Conservation (phyloP, 2,329 filamentous ascomycete genomes). For the Aspergillus melleus region DNA sequence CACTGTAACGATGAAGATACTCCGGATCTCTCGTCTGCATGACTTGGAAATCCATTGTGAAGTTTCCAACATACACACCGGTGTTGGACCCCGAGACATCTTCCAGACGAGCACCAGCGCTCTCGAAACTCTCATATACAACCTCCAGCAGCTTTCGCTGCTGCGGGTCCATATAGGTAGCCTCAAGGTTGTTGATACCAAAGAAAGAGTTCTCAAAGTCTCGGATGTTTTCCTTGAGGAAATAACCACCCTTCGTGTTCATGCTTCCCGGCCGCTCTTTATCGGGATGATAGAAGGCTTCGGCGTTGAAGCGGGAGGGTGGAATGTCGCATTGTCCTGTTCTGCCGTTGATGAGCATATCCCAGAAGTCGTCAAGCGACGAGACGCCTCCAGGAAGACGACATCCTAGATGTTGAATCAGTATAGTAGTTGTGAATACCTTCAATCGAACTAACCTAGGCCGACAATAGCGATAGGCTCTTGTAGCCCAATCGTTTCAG, state of each 20-base stretch:
- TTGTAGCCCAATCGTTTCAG: background rate
- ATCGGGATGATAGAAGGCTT: background rate
- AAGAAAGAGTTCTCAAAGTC: conserved; percentile 28
- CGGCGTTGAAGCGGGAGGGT: background rate
- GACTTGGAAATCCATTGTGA: conserved; percentile 17
- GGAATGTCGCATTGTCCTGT: background rate
- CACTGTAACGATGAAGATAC: conserved; percentile 6
- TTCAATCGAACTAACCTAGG: too few relatives aligned
- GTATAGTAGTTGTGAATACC: too few relatives aligned
- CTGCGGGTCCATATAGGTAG: conserved; percentile 25
- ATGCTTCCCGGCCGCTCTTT: background rate
- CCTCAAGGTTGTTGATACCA: conserved; percentile 16
- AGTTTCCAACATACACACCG: conserved; percentile 19
- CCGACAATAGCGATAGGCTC: background rate
- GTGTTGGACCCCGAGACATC: conserved; percentile 16
- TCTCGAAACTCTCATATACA: conserved; percentile 24
- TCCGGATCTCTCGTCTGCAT: conserved; percentile 20
- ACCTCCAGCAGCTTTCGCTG: conserved; percentile 29
- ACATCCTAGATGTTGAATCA: background rate
- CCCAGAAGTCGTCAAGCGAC: background rate
- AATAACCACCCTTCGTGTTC: background rate
- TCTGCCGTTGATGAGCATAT: background rate
- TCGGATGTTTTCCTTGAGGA: conserved; percentile 7
- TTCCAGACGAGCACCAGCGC: conserved; percentile 18
- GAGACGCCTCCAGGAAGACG: background rate